A percentile compares a stretch with the other conserved stretches of the same genome.
Conservation (phyloP, 1,139 yeast species). For the Groenewaldozyma auringiensis region DNA sequence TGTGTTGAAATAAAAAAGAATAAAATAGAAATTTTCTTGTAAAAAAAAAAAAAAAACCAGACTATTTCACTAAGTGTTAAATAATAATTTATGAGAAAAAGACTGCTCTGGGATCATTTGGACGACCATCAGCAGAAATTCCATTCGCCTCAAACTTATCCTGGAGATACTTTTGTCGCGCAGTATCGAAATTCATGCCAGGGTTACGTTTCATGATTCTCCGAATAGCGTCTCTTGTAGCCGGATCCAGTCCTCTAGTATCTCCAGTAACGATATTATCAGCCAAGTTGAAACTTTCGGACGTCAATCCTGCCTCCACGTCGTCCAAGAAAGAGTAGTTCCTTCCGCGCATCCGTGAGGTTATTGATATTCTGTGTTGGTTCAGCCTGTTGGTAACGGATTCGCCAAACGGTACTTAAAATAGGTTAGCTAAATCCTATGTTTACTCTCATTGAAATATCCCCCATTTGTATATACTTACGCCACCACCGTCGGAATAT, state of each 20-base stretch:
- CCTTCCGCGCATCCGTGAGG: slow-evolving; percentile 8
- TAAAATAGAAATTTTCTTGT: neutral
- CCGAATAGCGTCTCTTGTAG: slow-evolving; percentile 45
- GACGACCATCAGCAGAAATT: slow-evolving; percentile 38
- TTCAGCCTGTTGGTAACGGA: neutral
- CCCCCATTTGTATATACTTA: slow-evolving; percentile 6
- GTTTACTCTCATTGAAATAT: too few species aligned
- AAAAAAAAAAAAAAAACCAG: neutral
- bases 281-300: slow-evolving; percentile 50
- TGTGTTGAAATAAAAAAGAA: too few species aligned
- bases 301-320: slow-evolving; percentile 56
- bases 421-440: neutral
- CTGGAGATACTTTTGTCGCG: slow-evolving; percentile 49
- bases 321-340: slow-evolving; percentile 47
- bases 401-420: slow-evolving; percentile 1
- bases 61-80: neutral
- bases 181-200: slow-evolving; percentile 57
- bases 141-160: slow-evolving; percentile 43
- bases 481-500: slow-evolving; percentile 16
- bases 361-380: slow-evolving; percentile 10
- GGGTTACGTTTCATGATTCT: slow-evolving; percentile 46
- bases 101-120: slow-evolving; percentile 42
- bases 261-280: slow-evolving; percentile 45
- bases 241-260: slow-evolving; percentile 45
- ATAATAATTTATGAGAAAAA: slow-evolving; percentile 30